A percentile compares a stretch with the other conserved stretches of the same genome.
Evolutionary conservation across 192 early-diverging fungal genomes (phyloP).

Genomic region (Umbelopsis ramanniana): DNA sequence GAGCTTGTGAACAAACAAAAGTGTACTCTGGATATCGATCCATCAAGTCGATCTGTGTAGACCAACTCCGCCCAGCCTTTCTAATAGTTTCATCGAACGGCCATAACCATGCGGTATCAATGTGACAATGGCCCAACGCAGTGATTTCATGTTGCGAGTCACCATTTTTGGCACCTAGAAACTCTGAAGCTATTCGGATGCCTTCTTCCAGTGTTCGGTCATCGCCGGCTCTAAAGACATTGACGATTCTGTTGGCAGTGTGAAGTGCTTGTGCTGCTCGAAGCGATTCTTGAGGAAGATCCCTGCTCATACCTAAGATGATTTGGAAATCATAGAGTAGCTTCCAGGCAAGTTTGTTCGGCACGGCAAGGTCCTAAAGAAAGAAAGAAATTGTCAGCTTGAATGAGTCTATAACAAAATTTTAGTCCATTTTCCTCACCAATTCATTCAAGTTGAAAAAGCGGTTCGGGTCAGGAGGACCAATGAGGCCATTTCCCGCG

Average conservation of each 20-base stretch:
- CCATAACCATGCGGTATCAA: slow-evolving; percentile 57
- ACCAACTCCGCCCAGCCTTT: slow-evolving; percentile 87
- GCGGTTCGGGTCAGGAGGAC: slow-evolving; percentile 70
- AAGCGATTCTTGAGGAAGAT: slow-evolving; percentile 66
- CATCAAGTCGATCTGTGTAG: slow-evolving; percentile 79
- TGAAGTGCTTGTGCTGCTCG: slow-evolving; percentile 81
- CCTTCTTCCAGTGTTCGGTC: slow-evolving; percentile 47
- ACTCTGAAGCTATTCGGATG: slow-evolving; percentile 59
- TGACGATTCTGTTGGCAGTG: slow-evolving; percentile 80
- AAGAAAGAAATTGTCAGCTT: slow-evolving; percentile 50
- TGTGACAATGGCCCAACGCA: slow-evolving; percentile 95
- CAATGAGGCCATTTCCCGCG: slow-evolving; percentile 65
- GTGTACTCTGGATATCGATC: slow-evolving; percentile 88
- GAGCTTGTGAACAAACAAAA: slow-evolving; percentile 96
- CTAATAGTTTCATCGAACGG: slow-evolving; percentile 97
- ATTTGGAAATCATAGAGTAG: slow-evolving; percentile 81
- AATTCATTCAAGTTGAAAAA: slow-evolving; percentile 59
- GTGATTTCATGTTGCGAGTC: slow-evolving; percentile 74
- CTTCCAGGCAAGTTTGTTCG: slow-evolving; percentile 69
- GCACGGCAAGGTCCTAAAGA: slow-evolving; percentile 72
- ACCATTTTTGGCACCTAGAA: slow-evolving; percentile 68
- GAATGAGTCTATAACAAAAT: neutral
- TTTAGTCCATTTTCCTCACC: neutral
- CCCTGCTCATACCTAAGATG: slow-evolving; percentile 64
- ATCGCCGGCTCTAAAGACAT: slow-evolving; percentile 64